Evolutionary conservation across 1,284 basidiomycete genomes (phyloP), one percentile per base, ranked within the genome.

Genomic region (Pisolithus thermaeus): DNA sequence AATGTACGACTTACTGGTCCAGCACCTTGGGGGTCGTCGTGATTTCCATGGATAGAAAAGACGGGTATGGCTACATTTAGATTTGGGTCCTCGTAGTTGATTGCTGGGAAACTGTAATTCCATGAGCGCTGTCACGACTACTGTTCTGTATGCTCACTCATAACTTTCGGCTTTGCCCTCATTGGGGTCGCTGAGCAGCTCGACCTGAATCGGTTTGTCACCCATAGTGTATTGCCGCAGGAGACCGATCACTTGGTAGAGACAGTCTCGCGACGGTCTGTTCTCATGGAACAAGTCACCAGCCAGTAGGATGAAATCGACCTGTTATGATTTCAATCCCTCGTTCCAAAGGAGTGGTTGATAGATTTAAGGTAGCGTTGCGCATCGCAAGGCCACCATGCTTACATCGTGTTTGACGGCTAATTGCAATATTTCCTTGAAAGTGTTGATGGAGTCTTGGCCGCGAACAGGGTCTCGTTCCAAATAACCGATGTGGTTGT

Each of bases 251-350:
- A 87, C 87, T 65, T 91, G 84, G 69, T 92, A 96, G 51, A 99
- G 70, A 55, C 90, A 91, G 40, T 93, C 89, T 59, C 95, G 74
- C 28, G 92, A 92, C 0, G 97, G 97, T 56, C 93, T 83, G 68
- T 99, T 99, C 64, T 99, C 97, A 67, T 99, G 97, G 65, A 99
- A 99, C 7, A 99, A 75, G 69, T 99, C 97, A 8, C 97, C 96
- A 12, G 90, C 95, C 1, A 98, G 82, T 3, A 99, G 79, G 51
- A 99, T 80, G 63, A 97, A 92, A 71, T 97, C 94, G 47, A 96
- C 94, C 90, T 93, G 58, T 23, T 28, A 30, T 11, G 25, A 45
- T 16, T 35, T 35, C 32, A 35, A 35, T 14, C 32, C 32, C 32
- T 35, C 12, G 32, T 35, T 35, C 32, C 12, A 35, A 12, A 35